Conservation (phyloP, 106 monocot species). For the Phalaenopsis equestris region DNA sequence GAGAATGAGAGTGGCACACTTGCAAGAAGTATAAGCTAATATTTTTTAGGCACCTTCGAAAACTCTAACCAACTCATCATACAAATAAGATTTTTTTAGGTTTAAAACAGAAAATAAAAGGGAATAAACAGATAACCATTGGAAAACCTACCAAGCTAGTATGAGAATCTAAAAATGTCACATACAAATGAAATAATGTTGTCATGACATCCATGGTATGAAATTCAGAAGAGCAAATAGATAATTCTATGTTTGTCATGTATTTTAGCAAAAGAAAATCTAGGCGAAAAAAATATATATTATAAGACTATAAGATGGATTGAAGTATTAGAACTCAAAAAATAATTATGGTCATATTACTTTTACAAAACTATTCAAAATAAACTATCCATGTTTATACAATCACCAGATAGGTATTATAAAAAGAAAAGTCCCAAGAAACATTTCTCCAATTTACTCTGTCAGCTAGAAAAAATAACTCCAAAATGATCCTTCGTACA, state of each 20-base stretch:
- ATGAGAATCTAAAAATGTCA: background rate
- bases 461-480: no score
- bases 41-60: background rate
- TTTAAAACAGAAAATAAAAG: background rate
- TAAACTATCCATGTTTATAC: no score
- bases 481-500: no score
- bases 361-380: no score
- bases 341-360: no score
- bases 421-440: no score
- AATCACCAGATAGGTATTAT: no score
- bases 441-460: no score
- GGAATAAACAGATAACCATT: background rate
- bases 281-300: no score
- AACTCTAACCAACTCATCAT: background rate
- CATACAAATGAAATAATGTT: background rate
- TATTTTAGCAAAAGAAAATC: background rate
- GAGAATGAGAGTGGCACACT: background rate
- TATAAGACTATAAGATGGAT: no score
- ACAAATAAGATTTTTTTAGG: background rate
- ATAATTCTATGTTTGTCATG: background rate
- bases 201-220: background rate
- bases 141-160: background rate
- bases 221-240: background rate
- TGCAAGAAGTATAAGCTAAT: background rate
- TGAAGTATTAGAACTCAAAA: no score